Evolutionary conservation across 768 basidiomycete species (phyloP).

Genomic region (Clitopilus passeckerianus): DNA sequence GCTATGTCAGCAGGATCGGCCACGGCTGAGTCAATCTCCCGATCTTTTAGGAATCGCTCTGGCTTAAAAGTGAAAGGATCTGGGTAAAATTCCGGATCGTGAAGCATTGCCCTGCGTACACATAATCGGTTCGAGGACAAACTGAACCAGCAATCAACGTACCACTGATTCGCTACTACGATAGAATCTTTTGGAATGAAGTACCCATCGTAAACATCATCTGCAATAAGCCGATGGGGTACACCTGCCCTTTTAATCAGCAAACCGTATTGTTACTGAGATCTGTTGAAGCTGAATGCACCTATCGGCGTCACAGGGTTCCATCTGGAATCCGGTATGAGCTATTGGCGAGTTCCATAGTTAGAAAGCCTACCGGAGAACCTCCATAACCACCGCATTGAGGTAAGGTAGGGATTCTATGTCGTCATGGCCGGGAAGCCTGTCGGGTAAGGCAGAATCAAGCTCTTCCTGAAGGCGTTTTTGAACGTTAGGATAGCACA

Average conservation of each 20-base stretch:
- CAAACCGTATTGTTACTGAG: constrained; percentile 1
- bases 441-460: constrained; percentile 17
- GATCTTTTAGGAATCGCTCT: constrained; percentile 8
- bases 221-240: not conserved
- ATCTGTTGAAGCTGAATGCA: not conserved
- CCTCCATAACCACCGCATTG: constrained; percentile 16
- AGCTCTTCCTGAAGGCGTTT: constrained; percentile 22
- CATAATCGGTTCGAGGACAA: too few relatives aligned
- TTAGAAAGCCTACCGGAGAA: constrained; percentile 16
- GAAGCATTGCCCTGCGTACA: not conserved
- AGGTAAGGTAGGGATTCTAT: constrained; percentile 17
- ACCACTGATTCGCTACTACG: constrained; percentile 8
- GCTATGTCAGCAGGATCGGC: constrained; percentile 18
- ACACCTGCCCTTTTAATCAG: not conserved
- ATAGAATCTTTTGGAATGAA: constrained; percentile 9
- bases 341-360: not conserved
- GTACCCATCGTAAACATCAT: constrained; percentile 9
- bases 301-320: constrained; percentile 1
- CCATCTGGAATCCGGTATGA: constrained; percentile 2
- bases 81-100: not conserved
- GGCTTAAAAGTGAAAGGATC: not conserved
- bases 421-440: constrained; percentile 20
- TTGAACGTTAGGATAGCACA: constrained; percentile 20
- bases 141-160: not conserved
- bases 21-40: constrained; percentile 18